phyloP scores from a whole-genome alignment of 2,329 filamentous ascomycete species.

The Drechslerella coelobrocha region DNA sequence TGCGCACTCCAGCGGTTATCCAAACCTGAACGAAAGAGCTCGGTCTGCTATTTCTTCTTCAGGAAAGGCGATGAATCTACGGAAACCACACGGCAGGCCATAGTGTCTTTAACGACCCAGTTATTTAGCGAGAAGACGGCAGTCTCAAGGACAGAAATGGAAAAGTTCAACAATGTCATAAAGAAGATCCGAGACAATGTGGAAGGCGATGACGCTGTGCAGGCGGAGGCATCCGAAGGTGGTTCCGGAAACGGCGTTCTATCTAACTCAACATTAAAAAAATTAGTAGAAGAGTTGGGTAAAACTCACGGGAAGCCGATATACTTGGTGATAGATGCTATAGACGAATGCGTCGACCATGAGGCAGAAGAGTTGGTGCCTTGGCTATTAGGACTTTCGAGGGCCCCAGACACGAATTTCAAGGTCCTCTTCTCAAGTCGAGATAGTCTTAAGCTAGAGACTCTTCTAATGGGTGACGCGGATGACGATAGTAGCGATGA shows the following conservation, averaged over 20 bases:
- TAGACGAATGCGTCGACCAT: slow-evolving; percentile 45
- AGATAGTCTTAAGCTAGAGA: slow-evolving; percentile 33
- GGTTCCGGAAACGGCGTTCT: slow-evolving; percentile 9
- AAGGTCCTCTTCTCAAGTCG: slow-evolving; percentile 42
- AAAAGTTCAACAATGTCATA: slow-evolving; percentile 29
- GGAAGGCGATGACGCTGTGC: not conserved
- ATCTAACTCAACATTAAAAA: slow-evolving; percentile 28
- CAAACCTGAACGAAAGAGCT: slow-evolving; percentile 36
- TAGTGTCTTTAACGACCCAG: slow-evolving; percentile 23
- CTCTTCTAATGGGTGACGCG: slow-evolving; percentile 8
- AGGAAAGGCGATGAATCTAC: slow-evolving; percentile 46
- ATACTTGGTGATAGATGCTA: slow-evolving; percentile 36
- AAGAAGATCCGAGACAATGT: slow-evolving; percentile 18
- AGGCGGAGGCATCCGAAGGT: slow-evolving; percentile 11
- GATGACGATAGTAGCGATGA: not conserved
- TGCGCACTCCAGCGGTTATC: slow-evolving; percentile 32
- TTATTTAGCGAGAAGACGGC: slow-evolving; percentile 45
- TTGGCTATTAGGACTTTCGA: slow-evolving; percentile 31
- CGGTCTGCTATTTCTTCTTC: slow-evolving; percentile 48
- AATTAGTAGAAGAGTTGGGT: slow-evolving; percentile 23
- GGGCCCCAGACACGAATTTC: slow-evolving; percentile 27
- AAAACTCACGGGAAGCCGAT: slow-evolving; percentile 34
- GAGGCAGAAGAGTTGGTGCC: slow-evolving; percentile 33
- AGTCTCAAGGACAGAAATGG: slow-evolving; percentile 28
- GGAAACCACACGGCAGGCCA: slow-evolving; percentile 21